Percentiles rank a stretch among this genome's conserved stretches.
These are phyloP conservation scores for Cladorrhinum sp. DNA, from an alignment of 2,329 filamentous ascomycete genomes.

Conservation along the genomic window DNA sequence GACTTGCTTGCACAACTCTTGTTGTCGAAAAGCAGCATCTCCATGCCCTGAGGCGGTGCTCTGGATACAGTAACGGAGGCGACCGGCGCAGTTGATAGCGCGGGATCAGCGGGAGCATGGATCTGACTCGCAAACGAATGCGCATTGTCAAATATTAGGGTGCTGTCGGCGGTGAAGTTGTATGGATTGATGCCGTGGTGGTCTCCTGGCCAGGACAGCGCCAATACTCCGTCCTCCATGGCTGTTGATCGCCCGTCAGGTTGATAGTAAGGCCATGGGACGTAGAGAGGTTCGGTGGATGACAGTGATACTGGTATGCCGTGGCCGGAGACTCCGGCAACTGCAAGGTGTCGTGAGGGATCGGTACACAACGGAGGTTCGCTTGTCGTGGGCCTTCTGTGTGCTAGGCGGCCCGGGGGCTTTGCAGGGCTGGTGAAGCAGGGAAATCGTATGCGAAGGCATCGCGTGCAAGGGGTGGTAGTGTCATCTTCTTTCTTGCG, in stretches of 20 bases:
- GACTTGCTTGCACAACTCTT: not conserved
- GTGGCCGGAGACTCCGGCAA: not conserved
- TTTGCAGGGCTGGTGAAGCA: conserved; percentile 14
- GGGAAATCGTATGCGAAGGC: conserved; percentile 9
- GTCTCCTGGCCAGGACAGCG: not conserved
- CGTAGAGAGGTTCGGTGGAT: not conserved
- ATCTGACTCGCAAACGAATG: not conserved
- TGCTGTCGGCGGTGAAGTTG: not conserved
- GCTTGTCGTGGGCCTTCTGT: not conserved
- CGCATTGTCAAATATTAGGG: not conserved
- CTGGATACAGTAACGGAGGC: not conserved
- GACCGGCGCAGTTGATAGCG: not conserved
- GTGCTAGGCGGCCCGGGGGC: conserved; percentile 7
- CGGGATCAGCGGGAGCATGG: not conserved
- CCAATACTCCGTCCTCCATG: not conserved
- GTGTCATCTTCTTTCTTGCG: conserved; percentile 11
- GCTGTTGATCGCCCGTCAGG: not conserved
- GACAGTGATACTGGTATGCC: not conserved
- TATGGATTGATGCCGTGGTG: not conserved
- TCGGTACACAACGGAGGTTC: not conserved
- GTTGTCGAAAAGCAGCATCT: not conserved
- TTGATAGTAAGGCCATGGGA: conserved; percentile 1
- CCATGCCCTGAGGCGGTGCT: not conserved
- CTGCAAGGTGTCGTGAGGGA: not conserved
- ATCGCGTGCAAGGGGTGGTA: conserved; percentile 9